Evolutionary conservation across 2,329 filamentous ascomycete species (phyloP).

Genomic region (Fusarium concolor): DNA sequence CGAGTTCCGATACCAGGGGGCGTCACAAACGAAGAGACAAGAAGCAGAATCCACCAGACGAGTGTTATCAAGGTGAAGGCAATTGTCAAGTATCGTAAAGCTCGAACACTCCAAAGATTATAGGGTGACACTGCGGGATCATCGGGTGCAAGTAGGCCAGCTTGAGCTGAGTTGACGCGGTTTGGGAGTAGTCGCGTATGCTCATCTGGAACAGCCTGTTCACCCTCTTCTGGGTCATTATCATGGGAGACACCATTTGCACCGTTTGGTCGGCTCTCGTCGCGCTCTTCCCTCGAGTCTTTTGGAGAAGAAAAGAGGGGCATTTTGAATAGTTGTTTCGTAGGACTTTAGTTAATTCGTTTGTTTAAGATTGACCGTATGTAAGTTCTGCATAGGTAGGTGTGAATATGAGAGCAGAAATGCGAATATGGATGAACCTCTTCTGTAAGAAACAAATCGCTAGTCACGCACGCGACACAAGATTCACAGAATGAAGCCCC

Average conservation of each 20-base stretch:
- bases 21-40: conserved; percentile 92
- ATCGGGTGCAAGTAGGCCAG: conserved; percentile 54
- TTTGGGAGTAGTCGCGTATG: conserved; percentile 77
- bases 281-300: conserved; percentile 37
- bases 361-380: not conserved
- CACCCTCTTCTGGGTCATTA: conserved; percentile 40
- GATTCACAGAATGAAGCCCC: conserved; percentile 6
- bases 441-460: conserved; percentile 4
- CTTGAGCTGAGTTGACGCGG: conserved; percentile 64
- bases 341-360: not conserved
- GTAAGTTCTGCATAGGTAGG: not conserved
- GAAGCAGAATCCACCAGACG: conserved; percentile 90
- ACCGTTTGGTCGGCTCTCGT: conserved; percentile 16
- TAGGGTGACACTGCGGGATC: conserved; percentile 81
- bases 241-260: conserved; percentile 15
- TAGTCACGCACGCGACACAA: conserved; percentile 9
- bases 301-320: conserved; percentile 50
- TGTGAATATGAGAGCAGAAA: not conserved
- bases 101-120: conserved; percentile 91
- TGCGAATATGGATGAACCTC: not conserved
- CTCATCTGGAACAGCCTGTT: conserved; percentile 57
- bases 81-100: conserved; percentile 81
- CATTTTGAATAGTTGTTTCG: conserved; percentile 40
- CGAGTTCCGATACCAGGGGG: conserved; percentile 86
- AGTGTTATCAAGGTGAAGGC: conserved; percentile 80